These are phyloP conservation scores for Albatrellus ellisii DNA, from an alignment of 768 basidiomycete genomes.

Conservation along the genomic window DNA sequence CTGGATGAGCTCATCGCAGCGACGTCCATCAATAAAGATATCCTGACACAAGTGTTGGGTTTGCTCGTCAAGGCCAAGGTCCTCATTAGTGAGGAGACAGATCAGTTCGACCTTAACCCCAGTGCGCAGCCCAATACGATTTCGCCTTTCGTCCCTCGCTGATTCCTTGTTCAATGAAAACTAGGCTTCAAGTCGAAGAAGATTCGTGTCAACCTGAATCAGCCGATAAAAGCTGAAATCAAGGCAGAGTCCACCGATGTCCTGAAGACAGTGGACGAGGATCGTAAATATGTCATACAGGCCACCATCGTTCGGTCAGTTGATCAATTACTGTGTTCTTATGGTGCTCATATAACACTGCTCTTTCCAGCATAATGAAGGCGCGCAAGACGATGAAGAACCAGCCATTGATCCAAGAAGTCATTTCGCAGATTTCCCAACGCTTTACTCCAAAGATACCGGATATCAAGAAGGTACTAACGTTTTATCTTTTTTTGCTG, in stretches of 20 bases:
- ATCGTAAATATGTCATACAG: constrained; percentile 93
- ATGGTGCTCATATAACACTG: constrained; percentile 8
- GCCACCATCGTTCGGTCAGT: constrained; percentile 76
- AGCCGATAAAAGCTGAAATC: constrained; percentile 88
- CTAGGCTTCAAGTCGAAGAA: constrained; percentile 87
- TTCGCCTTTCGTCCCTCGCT: neutral
- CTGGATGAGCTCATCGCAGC: constrained; percentile 68
- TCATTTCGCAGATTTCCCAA: constrained; percentile 78
- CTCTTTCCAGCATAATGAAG: constrained; percentile 72
- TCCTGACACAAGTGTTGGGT: constrained; percentile 55
- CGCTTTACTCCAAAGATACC: constrained; percentile 89
- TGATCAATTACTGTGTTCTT: neutral
- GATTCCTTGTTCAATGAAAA: neutral
- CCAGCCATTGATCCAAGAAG: constrained; percentile 79
- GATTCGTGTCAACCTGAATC: constrained; percentile 83
- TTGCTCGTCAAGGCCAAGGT: constrained; percentile 71
- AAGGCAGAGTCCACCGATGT: constrained; percentile 86
- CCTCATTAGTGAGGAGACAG: constrained; percentile 75
- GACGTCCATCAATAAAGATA: constrained; percentile 71
- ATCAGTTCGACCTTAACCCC: constrained; percentile 89
- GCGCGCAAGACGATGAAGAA: constrained; percentile 94
- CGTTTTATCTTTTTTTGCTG: constrained; percentile 4
- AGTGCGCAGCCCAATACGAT: constrained; percentile 30
- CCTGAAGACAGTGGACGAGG: constrained; percentile 90
- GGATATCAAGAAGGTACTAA: constrained; percentile 95